Percentiles rank a stretch among this genome's conserved stretches.
These are phyloP conservation scores for Neopestalotiopsis sp. DNA, from an alignment of 2,329 filamentous ascomycete species.

Conservation along the genomic window DNA sequence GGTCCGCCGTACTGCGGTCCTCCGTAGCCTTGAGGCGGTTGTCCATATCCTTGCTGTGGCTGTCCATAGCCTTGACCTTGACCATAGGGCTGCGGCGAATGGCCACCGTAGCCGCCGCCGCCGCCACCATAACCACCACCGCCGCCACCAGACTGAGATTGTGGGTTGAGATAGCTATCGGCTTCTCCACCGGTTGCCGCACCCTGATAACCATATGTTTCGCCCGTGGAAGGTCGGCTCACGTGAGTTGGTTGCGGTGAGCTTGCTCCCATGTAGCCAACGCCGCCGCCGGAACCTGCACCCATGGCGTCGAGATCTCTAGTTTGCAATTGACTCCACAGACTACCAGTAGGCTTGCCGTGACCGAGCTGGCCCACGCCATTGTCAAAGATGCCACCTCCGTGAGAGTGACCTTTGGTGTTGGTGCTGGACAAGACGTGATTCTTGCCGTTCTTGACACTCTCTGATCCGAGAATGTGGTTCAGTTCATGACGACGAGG, in stretches of 20 bases:
- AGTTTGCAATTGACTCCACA: slow-evolving; percentile 67
- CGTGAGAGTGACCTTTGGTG: slow-evolving; percentile 50
- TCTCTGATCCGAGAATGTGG: slow-evolving; percentile 78
- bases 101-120: slow-evolving; percentile 25
- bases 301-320: slow-evolving; percentile 63
- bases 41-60: slow-evolving; percentile 11
- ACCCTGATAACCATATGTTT: slow-evolving; percentile 48
- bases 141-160: slow-evolving; percentile 19
- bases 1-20: slow-evolving; percentile 26
- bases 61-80: slow-evolving; percentile 22
- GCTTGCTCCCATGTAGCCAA: slow-evolving; percentile 39
- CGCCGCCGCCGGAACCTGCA: slow-evolving; percentile 46
- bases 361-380: slow-evolving; percentile 51
- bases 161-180: slow-evolving; percentile 18
- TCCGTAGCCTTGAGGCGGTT: slow-evolving; percentile 23
- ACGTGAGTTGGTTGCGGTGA: slow-evolving; percentile 38
- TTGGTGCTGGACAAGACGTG: slow-evolving; percentile 58
- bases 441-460: slow-evolving; percentile 83
- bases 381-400: slow-evolving; percentile 43
- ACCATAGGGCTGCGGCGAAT: slow-evolving; percentile 16
- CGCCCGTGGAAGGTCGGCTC: slow-evolving; percentile 34
- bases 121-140: slow-evolving; percentile 23
- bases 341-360: slow-evolving; percentile 62
- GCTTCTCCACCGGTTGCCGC: slow-evolving; percentile 29
- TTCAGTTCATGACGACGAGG: slow-evolving; percentile 73